Evolutionary conservation across 2,329 filamentous ascomycete species (phyloP), one percentile per base, ranked within the genome.

Genomic region (Claviceps sp.): DNA sequence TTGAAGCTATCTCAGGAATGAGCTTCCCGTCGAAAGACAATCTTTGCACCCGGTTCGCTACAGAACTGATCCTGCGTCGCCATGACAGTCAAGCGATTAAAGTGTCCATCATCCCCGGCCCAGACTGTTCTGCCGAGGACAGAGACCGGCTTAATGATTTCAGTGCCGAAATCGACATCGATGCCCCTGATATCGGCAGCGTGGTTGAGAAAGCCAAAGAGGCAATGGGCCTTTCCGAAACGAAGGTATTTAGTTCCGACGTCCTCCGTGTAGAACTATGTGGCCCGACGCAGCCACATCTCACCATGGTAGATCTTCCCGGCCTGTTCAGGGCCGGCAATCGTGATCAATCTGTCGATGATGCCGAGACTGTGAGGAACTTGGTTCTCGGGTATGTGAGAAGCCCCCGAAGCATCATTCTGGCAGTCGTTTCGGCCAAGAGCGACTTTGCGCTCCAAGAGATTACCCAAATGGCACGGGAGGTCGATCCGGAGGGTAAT

Each of bases 1-100:
- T 85, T 0, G 79, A 85, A 58, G 81, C 79, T 1, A 78, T 85
- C 41, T 81, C 81, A 0, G 73, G 77, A 3, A 71, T 85, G 1
- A 70, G 72, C 0, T 85, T 85, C 55, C 80, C 80, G 0, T 67
- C 70, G 8, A 77, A 79, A 24, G 75, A 77, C 50, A 76, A 72
- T 40, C 60, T 82, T 0, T 84, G 80, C 61, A 84, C 81, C 0
- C 71, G 77, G 0, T 84, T 85, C 54, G 74, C 80, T 0, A 85
- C 79, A 0, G 78, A 85, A 61, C 65, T 84, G 20, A 69, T 81
- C 13, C 69, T 85, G 4, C 73, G 79, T 18, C 71, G 72, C 9
- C 65, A 64, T 3, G 20, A 62, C 0, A 49, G 63, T 0, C 53
- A 62, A 0, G 60, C 60, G 1, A 66, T 75, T 16, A 63, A 58